Percentiles rank a stretch among this genome's conserved stretches.
These are phyloP conservation scores for Naganishia randhawae DNA, from an alignment of 768 basidiomycete species.

Conservation along the genomic window DNA sequence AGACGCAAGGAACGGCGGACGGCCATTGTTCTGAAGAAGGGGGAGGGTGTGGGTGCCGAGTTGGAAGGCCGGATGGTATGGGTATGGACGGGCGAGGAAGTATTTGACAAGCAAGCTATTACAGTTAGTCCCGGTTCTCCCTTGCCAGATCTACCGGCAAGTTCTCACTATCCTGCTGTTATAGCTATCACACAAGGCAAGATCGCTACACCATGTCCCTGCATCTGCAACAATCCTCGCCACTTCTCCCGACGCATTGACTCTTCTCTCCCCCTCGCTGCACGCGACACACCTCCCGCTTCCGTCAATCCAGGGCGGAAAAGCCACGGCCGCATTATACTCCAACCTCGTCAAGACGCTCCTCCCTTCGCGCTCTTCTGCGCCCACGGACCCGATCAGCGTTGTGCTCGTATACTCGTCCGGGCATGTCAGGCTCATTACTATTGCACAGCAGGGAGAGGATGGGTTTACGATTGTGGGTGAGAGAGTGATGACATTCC, in stretches of 20 bases:
- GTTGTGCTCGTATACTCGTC: slow-evolving; percentile 30
- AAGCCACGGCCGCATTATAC: not conserved
- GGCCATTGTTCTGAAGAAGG: slow-evolving; percentile 33
- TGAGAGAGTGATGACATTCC: slow-evolving; percentile 2
- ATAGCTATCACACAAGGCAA: slow-evolving; percentile 16
- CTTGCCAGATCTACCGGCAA: not conserved
- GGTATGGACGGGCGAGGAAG: slow-evolving; percentile 47
- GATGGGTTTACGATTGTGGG: slow-evolving; percentile 9
- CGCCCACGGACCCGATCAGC: slow-evolving; percentile 4
- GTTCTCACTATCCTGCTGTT: not conserved
- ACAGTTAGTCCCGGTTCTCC: slow-evolving; percentile 35
- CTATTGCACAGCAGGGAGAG: slow-evolving; percentile 17
- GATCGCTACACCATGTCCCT: slow-evolving; percentile 19
- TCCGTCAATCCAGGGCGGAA: slow-evolving; percentile 4
- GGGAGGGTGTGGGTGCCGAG: slow-evolving; percentile 30
- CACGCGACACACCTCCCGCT: slow-evolving; percentile 14
- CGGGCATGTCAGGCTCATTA: slow-evolving; percentile 25
- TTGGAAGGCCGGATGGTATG: slow-evolving; percentile 37
- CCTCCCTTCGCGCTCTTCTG: not conserved
- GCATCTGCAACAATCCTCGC: slow-evolving; percentile 23
- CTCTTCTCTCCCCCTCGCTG: slow-evolving; percentile 23
- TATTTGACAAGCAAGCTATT: slow-evolving; percentile 34
- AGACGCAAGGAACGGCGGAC: slow-evolving; percentile 35
- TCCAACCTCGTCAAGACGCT: slow-evolving; percentile 13
- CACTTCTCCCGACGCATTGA: slow-evolving; percentile 11